phyloP scores from a whole-genome alignment of 257 asterid genomes.

The Eucommia ulmoides region DNA sequence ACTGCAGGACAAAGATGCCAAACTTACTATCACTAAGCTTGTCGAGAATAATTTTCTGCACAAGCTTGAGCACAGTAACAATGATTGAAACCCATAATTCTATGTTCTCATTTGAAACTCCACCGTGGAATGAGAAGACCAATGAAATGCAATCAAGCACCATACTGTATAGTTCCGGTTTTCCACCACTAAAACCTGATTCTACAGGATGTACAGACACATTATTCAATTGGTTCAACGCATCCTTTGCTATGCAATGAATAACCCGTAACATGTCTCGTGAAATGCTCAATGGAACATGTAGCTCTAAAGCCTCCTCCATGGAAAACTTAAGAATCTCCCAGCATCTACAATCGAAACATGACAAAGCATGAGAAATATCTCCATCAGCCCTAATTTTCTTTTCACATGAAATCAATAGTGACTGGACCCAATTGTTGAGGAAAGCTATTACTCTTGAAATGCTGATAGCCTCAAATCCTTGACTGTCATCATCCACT shows the following conservation, averaged over 20 bases:
- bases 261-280: constrained; percentile 59
- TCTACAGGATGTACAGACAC: constrained; percentile 11
- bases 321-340: constrained; percentile 57
- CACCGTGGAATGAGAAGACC: constrained; percentile 65
- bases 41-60: constrained; percentile 24
- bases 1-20: constrained; percentile 30
- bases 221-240: constrained; percentile 16
- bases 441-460: constrained; percentile 49
- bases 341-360: constrained; percentile 71
- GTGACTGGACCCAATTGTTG: constrained; percentile 59
- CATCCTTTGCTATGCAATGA: constrained; percentile 38
- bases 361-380: constrained; percentile 21
- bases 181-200: constrained; percentile 20
- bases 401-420: constrained; percentile 54
- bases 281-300: constrained; percentile 35
- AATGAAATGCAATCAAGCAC: constrained; percentile 47
- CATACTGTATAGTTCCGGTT: constrained; percentile 25
- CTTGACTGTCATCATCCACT: constrained; percentile 14
- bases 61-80: constrained; percentile 35
- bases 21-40: constrained; percentile 35
- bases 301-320: constrained; percentile 52
- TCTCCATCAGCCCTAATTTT: constrained; percentile 26
- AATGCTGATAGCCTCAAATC: constrained; percentile 38
- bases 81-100: constrained; percentile 56
- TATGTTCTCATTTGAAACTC: constrained; percentile 55